Evolutionary conservation across 2,329 filamentous ascomycete species (phyloP), one percentile per base, ranked within the genome.

Genomic region (Lizonia empirigonia): DNA sequence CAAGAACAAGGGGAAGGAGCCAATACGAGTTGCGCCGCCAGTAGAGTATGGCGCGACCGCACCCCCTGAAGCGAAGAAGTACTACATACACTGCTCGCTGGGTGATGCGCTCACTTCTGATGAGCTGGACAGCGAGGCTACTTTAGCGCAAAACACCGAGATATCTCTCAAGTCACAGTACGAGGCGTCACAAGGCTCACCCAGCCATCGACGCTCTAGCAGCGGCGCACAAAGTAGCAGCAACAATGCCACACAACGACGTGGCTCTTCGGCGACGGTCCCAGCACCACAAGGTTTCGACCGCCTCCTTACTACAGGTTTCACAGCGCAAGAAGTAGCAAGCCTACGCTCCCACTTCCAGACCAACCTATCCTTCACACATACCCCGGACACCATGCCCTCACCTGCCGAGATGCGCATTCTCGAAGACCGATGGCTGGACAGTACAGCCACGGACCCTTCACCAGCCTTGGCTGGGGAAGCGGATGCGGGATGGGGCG

Each of bases 21-120:
- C 82, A 1, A 71, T 86, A 5, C 80, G 80, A 24, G 78, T 80
- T 23, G 77, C 78, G 2, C 58, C 64, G 12, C 44, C 53, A 15
- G 23, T 52, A 42, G 57, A 59, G 56, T 50, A 62, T 36, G 58
- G 55, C 41, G 61, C 50, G 24, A 61, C 48, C 10, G 51, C 63
- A 30, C 63, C 62, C 0, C 32, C 60, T 7, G 60, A 65, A 7
- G 68, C 67, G 18, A 78, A 79, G 29, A 82, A 88, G 35, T 83
- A 96, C 65, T 97, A 96, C 72, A 87, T 97, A 55, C 95, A 96
- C 77, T 97, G 93, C 80, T 93, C 90, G n/a, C 89, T 97, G 51
- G 91, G 91, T 46, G 82, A 86, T 71, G 78, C 83, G 20, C 81
- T 97, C 10, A 83, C 87, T 0, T 69, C 82, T 10, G 68, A 78